Evolutionary conservation across 1,284 basidiomycete genomes (phyloP).

Genomic region (Somion occarium): DNA sequence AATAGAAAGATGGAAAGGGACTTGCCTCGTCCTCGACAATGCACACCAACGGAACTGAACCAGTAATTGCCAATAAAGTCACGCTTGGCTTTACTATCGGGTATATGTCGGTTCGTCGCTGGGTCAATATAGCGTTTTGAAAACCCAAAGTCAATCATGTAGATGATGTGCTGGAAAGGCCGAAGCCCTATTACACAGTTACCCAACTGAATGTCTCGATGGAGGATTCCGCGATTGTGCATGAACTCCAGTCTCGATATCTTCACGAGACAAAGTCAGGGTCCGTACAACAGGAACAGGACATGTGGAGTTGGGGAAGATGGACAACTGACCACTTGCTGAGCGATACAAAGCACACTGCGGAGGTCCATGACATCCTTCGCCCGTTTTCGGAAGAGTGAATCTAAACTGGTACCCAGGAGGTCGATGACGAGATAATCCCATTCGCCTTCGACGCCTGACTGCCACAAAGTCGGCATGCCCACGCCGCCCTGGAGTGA

Average conservation of each 20-base stretch:
- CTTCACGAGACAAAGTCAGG: slow-evolving; percentile 36
- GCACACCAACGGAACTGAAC: slow-evolving; percentile 70
- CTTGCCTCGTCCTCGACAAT: slow-evolving; percentile 68
- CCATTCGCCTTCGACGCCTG: slow-evolving; percentile 55
- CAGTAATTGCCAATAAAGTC: slow-evolving; percentile 80
- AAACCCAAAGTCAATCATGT: slow-evolving; percentile 82
- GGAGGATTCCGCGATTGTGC: slow-evolving; percentile 66
- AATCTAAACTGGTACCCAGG: slow-evolving; percentile 64
- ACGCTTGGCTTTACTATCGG: slow-evolving; percentile 57
- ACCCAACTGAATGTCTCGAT: slow-evolving; percentile 73
- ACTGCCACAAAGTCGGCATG: slow-evolving; percentile 63
- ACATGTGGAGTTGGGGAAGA: too few relatives aligned
- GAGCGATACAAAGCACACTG: slow-evolving; percentile 66
- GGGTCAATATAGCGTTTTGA: slow-evolving; percentile 71
- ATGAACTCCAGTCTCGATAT: slow-evolving; percentile 65
- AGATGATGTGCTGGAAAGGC: slow-evolving; percentile 54
- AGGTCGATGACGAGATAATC: slow-evolving; percentile 74
- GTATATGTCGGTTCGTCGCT: slow-evolving; percentile 56
- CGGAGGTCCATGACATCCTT: slow-evolving; percentile 60
- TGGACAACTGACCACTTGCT: slow-evolving; percentile 56
- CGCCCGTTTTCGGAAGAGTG: slow-evolving; percentile 47
- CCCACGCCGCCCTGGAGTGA: slow-evolving; percentile 65
- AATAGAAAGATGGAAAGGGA: slow-evolving; percentile 4
- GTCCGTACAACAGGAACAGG: too few relatives aligned
- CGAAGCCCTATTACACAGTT: slow-evolving; percentile 62